These are phyloP conservation scores for Fraxinus dipetala DNA, from an alignment of 305 asterid species.

Conservation along the genomic window DNA sequence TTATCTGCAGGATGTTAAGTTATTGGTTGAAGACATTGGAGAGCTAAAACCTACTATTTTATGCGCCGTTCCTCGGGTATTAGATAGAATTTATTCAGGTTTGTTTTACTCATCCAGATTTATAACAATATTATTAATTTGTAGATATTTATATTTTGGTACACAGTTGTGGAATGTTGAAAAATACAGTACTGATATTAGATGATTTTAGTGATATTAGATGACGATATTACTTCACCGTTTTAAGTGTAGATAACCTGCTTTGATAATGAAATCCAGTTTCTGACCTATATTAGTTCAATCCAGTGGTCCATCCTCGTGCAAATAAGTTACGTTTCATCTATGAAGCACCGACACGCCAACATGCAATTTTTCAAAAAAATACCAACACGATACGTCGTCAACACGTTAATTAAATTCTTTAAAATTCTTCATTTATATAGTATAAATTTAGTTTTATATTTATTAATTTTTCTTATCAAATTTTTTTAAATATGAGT, in stretches of 20 bases:
- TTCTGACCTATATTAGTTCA: constrained; percentile 11
- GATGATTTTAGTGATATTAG: constrained; percentile 14
- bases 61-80: constrained; percentile 95
- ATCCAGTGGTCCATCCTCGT: constrained; percentile 7
- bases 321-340: neutral
- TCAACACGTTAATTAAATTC: too few species aligned
- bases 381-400: neutral
- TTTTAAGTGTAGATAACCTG: neutral
- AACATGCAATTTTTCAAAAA: neutral
- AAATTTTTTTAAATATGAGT: neutral
- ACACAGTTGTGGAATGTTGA: constrained; percentile 15
- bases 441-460: neutral
- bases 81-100: constrained; percentile 90
- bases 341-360: neutral
- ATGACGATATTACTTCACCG: neutral
- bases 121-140: constrained; percentile 3
- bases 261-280: constrained; percentile 1
- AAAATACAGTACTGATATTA: constrained; percentile 2
- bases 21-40: constrained; percentile 77
- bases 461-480: neutral
- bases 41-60: constrained; percentile 85
- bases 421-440: neutral
- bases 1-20: constrained; percentile 72
- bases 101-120: constrained; percentile 20
- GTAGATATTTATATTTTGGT: constrained; percentile 19